Evolutionary conservation across 2,329 filamentous ascomycete species (phyloP).

Genomic region (Cordyceps fumosorosea): DNA sequence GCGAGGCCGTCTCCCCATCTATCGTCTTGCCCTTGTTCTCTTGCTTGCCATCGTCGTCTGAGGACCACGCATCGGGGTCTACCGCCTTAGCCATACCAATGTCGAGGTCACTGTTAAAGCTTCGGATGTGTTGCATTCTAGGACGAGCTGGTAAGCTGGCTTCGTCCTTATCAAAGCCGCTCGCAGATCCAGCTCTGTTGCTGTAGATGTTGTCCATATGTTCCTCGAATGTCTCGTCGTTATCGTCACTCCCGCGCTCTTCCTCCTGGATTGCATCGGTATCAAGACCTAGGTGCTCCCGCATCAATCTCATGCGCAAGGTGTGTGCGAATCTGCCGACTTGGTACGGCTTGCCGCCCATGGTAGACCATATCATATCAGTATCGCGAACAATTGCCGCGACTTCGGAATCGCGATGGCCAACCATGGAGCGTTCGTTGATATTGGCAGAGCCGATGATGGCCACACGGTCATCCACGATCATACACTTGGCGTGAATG

Average conservation of each 20-base stretch:
- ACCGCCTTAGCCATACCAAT: constrained; percentile 44
- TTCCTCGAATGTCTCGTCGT: constrained; percentile 48
- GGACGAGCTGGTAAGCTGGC: constrained; percentile 33
- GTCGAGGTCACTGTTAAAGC: constrained; percentile 64
- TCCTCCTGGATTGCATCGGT: constrained; percentile 86
- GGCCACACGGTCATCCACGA: constrained; percentile 87
- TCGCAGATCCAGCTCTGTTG: constrained; percentile 33
- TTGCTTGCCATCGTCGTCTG: constrained; percentile 12
- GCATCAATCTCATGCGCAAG: constrained; percentile 86
- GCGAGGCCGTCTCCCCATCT: constrained; percentile 12
- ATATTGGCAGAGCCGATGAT: constrained; percentile 98
- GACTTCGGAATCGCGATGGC: constrained; percentile 84
- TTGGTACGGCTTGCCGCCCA: constrained; percentile 83
- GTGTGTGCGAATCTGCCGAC: constrained; percentile 92
- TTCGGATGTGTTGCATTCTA: constrained; percentile 30
- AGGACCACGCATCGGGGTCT: constrained; percentile 15
- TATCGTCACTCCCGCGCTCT: constrained; percentile 61
- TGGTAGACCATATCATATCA: constrained; percentile 84
- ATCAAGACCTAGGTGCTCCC: constrained; percentile 92
- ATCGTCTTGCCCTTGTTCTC: constrained; percentile 24
- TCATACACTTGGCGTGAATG: constrained; percentile 94
- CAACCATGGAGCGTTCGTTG: constrained; percentile 94
- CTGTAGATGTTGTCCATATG: constrained; percentile 59
- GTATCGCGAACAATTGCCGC: constrained; percentile 87
- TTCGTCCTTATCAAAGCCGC: constrained; percentile 9